phyloP scores from a whole-genome alignment of 441 rosid species.

The Erysimum cheiri region DNA sequence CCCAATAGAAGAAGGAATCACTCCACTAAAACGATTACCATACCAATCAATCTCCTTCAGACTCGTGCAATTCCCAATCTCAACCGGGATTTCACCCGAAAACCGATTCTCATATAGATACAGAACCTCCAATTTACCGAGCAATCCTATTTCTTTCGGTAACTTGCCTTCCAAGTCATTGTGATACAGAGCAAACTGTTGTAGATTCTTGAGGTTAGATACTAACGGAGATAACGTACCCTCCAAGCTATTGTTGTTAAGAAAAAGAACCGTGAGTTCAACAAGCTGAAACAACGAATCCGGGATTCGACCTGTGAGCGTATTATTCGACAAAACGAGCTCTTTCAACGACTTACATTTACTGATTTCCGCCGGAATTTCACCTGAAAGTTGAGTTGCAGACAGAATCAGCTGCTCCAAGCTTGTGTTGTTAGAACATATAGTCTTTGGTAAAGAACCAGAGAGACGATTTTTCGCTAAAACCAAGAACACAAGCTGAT shows the following conservation, averaged over 20 bases:
- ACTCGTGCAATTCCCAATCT: constrained; percentile 78
- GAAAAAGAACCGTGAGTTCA: constrained; percentile 61
- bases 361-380: constrained; percentile 65
- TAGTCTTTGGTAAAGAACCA: constrained; percentile 61
- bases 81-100: constrained; percentile 77
- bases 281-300: constrained; percentile 56
- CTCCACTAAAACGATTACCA: constrained; percentile 75
- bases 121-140: constrained; percentile 56
- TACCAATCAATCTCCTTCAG: constrained; percentile 70
- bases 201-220: constrained; percentile 72
- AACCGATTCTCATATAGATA: constrained; percentile 81
- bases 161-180: constrained; percentile 70
- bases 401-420: constrained; percentile 60
- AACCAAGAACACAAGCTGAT: constrained; percentile 56
- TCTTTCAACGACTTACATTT: constrained; percentile 64
- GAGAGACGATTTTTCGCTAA: constrained; percentile 60
- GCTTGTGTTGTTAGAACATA: constrained; percentile 61
- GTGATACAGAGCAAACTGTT: constrained; percentile 58
- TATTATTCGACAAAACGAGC: constrained; percentile 71
- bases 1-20: constrained; percentile 77
- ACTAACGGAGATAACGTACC: constrained; percentile 71
- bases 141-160: constrained; percentile 71
- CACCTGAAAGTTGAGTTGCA: constrained; percentile 67
- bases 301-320: constrained; percentile 64
- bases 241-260: constrained; percentile 70